These are phyloP conservation scores for Geosmithia putterillii DNA, from an alignment of 2,329 filamentous ascomycete species.

Conservation along the genomic window DNA sequence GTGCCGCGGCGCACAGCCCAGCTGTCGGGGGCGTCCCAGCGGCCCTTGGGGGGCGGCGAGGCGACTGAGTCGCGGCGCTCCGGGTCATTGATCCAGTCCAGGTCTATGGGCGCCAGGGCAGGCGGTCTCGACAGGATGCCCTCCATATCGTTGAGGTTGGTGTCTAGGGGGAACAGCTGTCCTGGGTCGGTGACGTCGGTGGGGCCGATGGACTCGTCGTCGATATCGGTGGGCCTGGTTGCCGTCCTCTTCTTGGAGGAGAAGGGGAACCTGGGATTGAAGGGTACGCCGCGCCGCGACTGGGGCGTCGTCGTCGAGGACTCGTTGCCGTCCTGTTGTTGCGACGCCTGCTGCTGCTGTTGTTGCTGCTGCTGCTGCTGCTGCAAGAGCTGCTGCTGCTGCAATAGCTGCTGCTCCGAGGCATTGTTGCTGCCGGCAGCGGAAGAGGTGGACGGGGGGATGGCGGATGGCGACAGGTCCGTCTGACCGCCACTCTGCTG, in stretches of 20 bases:
- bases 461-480: slow-evolving; percentile 23
- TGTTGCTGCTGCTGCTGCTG: too few relatives aligned
- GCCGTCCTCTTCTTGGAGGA: slow-evolving; percentile 32
- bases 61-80: slow-evolving; percentile 23
- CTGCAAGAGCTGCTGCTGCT: too few relatives aligned
- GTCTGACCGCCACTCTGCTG: slow-evolving; percentile 24
- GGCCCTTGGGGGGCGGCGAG: slow-evolving; percentile 32
- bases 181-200: slow-evolving; percentile 47
- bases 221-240: slow-evolving; percentile 34
- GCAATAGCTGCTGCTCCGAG: too few relatives aligned
- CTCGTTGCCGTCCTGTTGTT: slow-evolving; percentile 14
- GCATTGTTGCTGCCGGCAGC: slow-evolving; percentile 11
- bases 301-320: slow-evolving; percentile 7
- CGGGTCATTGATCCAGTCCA: slow-evolving; percentile 31
- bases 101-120: slow-evolving; percentile 59
- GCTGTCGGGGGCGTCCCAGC: slow-evolving; percentile 91
- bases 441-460: slow-evolving; percentile 10
- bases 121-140: slow-evolving; percentile 68
- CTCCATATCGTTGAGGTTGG: slow-evolving; percentile 80
- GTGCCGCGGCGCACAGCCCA: slow-evolving; percentile 77
- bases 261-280: slow-evolving; percentile 53
- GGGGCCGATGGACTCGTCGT: slow-evolving; percentile 46
- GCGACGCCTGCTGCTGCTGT: too few relatives aligned
- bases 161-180: slow-evolving; percentile 68
- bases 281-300: slow-evolving; percentile 31